Base-by-base conservation (phyloP, 805 yeast species). In the Nakazawaea holstii region DNA sequence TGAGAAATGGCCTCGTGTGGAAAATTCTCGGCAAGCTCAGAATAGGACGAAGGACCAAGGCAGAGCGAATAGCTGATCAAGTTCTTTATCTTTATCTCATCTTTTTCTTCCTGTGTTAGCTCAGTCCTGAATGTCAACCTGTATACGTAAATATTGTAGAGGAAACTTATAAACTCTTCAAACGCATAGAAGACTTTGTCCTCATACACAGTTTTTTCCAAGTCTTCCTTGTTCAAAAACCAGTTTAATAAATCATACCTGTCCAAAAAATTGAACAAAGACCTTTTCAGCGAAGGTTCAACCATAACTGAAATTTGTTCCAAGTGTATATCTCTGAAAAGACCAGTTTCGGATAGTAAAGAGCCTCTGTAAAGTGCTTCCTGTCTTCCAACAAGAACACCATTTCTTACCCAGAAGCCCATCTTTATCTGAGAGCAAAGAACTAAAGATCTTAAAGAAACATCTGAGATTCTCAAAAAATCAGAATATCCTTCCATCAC, bases 371-470 rank as follows among this genome's bases (percentile, higher is more conserved):
- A 80, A 13, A 74, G 63, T 0, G 73, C 59, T 0, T 81, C 75
- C 53, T 79, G 80, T 38, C 74, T 69, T 4, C 78, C 61, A 1
- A 73, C 76, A 6, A 76, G 70, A 45, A 68, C 57, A 17, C 94
- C 94, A 56, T 85, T 85, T 64, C 92, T 74, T 2, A 85, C 75
- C 94, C 94, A 85, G 51, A 77, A 79, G 1, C 86, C 86, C 1
- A 76, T 66, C 31, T 73, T 74, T 2, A 83, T 76, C 56, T 85
- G 92, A 3, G 82, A 65, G 15, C 77, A 72, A 29, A 84, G 65
- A 1, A 82, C 89, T 30, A 81, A 66, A 13, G 83, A 74, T 59
- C 85, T 72, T 42, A 85, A 59, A 0, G 84, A 72, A 44, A 74
- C 68, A 59, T 83, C 89, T 0, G 85, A 70, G 14, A 81, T 68